Conservation (phyloP, 805 yeast genomes). For the Vanderwaltozyma tropicalis region DNA sequence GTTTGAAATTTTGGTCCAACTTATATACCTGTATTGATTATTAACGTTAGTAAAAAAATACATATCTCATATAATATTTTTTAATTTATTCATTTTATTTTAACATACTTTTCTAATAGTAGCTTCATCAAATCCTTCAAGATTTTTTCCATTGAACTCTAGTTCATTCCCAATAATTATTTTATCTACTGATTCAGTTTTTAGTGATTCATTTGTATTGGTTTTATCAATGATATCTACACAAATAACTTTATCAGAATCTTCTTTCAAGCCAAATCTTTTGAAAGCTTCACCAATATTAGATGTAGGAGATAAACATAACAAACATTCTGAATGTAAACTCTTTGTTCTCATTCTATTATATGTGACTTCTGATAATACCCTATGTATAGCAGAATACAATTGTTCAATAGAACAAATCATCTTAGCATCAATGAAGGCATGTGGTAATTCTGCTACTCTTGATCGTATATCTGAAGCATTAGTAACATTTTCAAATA, state of each 20-base stretch:
- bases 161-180: constrained; percentile 30
- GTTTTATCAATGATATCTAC: constrained; percentile 35
- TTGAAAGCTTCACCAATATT: constrained; percentile 59
- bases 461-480: constrained; percentile 32
- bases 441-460: constrained; percentile 45
- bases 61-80: not conserved
- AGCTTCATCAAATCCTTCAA: constrained; percentile 28
- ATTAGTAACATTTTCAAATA: constrained; percentile 39
- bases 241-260: constrained; percentile 37
- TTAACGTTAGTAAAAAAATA: not conserved
- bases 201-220: constrained; percentile 11
- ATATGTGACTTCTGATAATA: constrained; percentile 41
- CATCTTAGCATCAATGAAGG: constrained; percentile 52
- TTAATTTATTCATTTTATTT: not conserved
- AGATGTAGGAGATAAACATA: constrained; percentile 58
- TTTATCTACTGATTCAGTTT: not conserved
- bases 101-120: constrained; percentile 27
- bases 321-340: constrained; percentile 61
- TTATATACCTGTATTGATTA: constrained; percentile 25
- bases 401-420: constrained; percentile 55
- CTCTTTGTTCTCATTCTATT: constrained; percentile 50
- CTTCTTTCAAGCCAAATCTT: constrained; percentile 56
- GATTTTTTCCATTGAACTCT: constrained; percentile 26
- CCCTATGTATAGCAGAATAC: constrained; percentile 47
- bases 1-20: constrained; percentile 14